Evolutionary conservation across 2,329 filamentous ascomycete species (phyloP).

Genomic region (Colletotrichum scovillei): DNA sequence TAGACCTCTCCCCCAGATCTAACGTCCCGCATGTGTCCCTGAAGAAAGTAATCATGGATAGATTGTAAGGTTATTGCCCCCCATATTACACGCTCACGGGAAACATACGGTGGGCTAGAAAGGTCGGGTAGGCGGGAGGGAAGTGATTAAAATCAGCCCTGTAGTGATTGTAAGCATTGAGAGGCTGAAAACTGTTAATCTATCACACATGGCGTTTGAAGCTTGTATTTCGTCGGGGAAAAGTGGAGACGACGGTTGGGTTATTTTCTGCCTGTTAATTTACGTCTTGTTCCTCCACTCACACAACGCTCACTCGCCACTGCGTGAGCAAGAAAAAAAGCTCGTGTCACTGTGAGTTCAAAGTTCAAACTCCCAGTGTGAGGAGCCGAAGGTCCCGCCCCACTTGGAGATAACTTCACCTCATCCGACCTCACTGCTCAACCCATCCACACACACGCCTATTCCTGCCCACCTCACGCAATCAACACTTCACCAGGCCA

Average conservation of each 20-base stretch:
- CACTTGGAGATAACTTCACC: conserved; percentile 30
- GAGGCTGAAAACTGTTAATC: neutral
- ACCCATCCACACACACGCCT: neutral
- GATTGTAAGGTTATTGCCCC: conserved; percentile 25
- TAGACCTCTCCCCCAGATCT: neutral
- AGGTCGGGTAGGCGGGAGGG: neutral
- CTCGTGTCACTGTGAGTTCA: conserved; percentile 8
- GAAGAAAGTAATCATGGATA: neutral
- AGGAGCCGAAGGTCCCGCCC: neutral
- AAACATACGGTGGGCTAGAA: conserved; percentile 9
- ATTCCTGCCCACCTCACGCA: neutral
- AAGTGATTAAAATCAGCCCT: conserved; percentile 9
- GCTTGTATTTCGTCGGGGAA: conserved; percentile 23
- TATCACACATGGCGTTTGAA: conserved; percentile 28
- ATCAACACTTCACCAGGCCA: neutral
- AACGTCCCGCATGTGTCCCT: neutral
- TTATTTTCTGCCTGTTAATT: neutral
- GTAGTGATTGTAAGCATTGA: conserved; percentile 5
- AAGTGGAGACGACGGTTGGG: conserved; percentile 11
- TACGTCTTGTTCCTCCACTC: neutral
- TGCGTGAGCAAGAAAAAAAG: neutral
- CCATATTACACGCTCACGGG: conserved; percentile 25
- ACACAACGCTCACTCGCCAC: neutral
- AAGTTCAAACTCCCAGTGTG: neutral
- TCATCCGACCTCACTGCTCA: neutral